Base-by-base conservation (phyloP, 495 filamentous ascomycete genomes). In the Podospora bellae-mahoneyi region DNA sequence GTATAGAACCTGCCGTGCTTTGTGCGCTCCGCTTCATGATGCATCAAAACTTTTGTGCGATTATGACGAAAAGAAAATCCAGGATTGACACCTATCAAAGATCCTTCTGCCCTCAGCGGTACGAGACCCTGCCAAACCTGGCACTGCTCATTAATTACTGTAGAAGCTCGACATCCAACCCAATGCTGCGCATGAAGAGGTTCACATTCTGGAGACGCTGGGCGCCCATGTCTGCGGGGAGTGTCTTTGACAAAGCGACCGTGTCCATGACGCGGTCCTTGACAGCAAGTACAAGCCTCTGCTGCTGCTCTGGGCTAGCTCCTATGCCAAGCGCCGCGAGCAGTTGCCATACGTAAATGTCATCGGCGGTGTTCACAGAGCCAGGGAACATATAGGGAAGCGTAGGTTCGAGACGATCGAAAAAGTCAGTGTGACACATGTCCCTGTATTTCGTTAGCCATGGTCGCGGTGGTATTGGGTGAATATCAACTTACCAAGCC, bases 201-300 rank as follows among this genome's bases (percentile, higher is more conserved):
- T 99, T 98, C 71, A 99, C 96, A 75, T 97, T 94, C 66, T 89
- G 89, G 60, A 96, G 83, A 65, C 93, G 89, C 75, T 90, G 86
- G 72, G 85, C 88, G 19, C 89, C 87, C 87, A 97, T 89, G 56
- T 95, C 92, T 19, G 88, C 83, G 15, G 96, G 95, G 16, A 98
- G 86, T 2, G 91, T 92, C 82, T 95, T 97, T 74, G 91, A 89
- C 39, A 96, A 87, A 53, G 83, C 80, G 7, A 97, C 90, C 3
- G 95, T 98, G 75, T 97, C 95, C 93, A 98, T 96, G 64, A 99
- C 95, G 65, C 94, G 89, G 72, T 98, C 96, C 89, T 97, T 99
- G 62, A 99, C 96, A 62, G 92, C 93, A 75, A 97, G 86, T 3
- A 99, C 95, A 60, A 99, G 82, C 59, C 92, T 84, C 78, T 96